Evolutionary conservation across 176 grass and related monocot genomes (phyloP), one percentile per base, ranked within the genome.

Genomic region (Raddia distichophylla): DNA sequence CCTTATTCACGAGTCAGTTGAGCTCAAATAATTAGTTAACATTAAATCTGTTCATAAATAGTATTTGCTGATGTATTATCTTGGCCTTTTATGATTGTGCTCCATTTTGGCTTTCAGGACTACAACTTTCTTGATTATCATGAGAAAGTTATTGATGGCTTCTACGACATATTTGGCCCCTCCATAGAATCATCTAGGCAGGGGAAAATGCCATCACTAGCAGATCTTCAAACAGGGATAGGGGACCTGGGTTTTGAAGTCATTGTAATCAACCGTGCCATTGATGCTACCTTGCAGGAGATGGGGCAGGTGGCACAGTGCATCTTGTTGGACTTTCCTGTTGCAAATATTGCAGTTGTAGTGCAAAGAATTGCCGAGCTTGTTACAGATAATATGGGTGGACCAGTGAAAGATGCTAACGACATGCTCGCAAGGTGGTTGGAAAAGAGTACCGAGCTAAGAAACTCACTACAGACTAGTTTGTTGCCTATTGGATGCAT

Each of bases 241-340:
- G 96, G 96, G 0, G 96, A 99, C 82, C 89, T 99, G 35, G 96
- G 96, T 51, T 99, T 95, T 88, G 96, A 99, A 91, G 96, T 99
- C 73, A 93, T 99, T 70, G 89, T 99, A 75, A 86, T 99, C 73
- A 99, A 99, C 76, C 96, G 87, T 44, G 73, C 96, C 43, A 93
- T 95, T 82, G 96, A 99, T 68, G 64, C 84, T 46, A 88, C 89
- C 49, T 84, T 99, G 82, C 84, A 88, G 73, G 96, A 99, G 86
- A 88, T 95, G 82, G 96, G 95, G 64, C 93, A 99, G 80, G 88
- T 99, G 74, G 93, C 96, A 84, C 96, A 99, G 67, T 99, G 96
- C 86, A 93, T 89, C 64, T 63, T 86, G 19, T 69, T 99, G 60
- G 96, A 93, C 77, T 93, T 88, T 74, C 92, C 89, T 85, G 84